Base-by-base conservation (phyloP, 2,329 filamentous ascomycete species). In the Basipetospora sp. region DNA sequence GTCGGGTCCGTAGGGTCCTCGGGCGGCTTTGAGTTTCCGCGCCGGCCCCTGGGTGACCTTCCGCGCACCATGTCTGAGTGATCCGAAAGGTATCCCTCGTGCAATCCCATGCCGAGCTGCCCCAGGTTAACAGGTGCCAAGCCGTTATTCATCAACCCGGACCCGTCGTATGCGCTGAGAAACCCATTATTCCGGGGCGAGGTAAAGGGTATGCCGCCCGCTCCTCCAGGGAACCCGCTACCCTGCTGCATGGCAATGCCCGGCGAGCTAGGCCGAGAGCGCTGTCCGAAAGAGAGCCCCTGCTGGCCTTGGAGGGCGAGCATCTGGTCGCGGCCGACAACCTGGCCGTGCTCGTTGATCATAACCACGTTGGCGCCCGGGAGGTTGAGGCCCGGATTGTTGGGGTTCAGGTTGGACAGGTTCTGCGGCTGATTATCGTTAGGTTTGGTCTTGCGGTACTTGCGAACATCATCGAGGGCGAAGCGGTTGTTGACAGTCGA, bases 401-500 rank as follows among this genome's bases (percentile, higher is more conserved):
- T 77, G 31, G 79, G 76, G 26, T 80, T 79, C 43, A 86, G 57
- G 15, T 37, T 32, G n/a, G 39, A 39, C 17, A 77, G 71, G 41
- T 61, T 64, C 60, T 63, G 50, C 51, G 71, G 71, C 29, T 79
- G 70, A 9, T 29, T 35, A 51, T 94, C 88, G 49, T 86, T 87
- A 34, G 90, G 94, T 42, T 87, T 77, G 46, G 86, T 77, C 42
- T 88, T 82, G 45, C 90, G 84, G 59, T 90, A 96, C 62, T 96
- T 96, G 52, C 87, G 84, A 44, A 92, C 88, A 56, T 98, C 90
- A 51, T 98, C 90, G 42, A 98, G 69, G 37, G 90, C 87, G 51
- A 98, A 94, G 30, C 90, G 82, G 58, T 96, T 98, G 65, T 96
- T 98, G 35, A 98, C 90, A 3, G 90, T 98, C 4, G 88, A 96